A percentile compares a stretch with the other conserved stretches of the same genome.
phyloP scores from a whole-genome alignment of 805 yeast species.

The Pichia heedii region DNA sequence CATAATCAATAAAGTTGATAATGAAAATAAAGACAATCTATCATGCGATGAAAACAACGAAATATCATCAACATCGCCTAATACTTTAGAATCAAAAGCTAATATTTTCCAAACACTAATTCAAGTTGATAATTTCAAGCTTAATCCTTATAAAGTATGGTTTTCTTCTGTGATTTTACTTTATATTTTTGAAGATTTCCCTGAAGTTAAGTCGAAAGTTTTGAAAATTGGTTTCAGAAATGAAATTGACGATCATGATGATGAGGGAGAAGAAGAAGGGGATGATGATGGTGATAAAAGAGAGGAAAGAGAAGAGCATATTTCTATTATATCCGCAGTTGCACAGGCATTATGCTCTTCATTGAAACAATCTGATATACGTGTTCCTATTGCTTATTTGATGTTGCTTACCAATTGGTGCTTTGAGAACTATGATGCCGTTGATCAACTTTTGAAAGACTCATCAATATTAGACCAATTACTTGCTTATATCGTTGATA shows the following conservation, averaged over 20 bases:
- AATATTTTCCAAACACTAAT: constrained; percentile 65
- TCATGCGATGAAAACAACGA: not conserved
- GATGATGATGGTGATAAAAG: too few relatives aligned
- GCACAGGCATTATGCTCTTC: constrained; percentile 65
- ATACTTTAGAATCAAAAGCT: constrained; percentile 32
- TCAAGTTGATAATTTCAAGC: constrained; percentile 62
- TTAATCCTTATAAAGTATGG: constrained; percentile 86
- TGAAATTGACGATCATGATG: constrained; percentile 33
- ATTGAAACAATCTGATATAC: constrained; percentile 52
- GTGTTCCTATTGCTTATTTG: constrained; percentile 70
- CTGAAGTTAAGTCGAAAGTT: constrained; percentile 40
- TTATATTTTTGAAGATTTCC: constrained; percentile 48
- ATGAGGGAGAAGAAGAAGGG: constrained; percentile 38
- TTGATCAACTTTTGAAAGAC: constrained; percentile 65
- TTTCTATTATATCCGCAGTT: constrained; percentile 62
- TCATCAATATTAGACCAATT: constrained; percentile 57
- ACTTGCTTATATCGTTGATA: constrained; percentile 51
- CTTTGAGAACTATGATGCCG: constrained; percentile 68
- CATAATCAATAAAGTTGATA: not conserved
- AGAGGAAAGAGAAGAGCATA: constrained; percentile 53
- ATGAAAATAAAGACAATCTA: not conserved
- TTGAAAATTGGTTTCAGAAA: constrained; percentile 49
- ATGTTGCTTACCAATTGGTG: constrained; percentile 70
- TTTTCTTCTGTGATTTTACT: constrained; percentile 64
- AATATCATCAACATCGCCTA: constrained; percentile 5